These are phyloP conservation scores for Thielaviopsis ethacetica DNA, from an alignment of 2,329 filamentous ascomycete species.

Conservation along the genomic window DNA sequence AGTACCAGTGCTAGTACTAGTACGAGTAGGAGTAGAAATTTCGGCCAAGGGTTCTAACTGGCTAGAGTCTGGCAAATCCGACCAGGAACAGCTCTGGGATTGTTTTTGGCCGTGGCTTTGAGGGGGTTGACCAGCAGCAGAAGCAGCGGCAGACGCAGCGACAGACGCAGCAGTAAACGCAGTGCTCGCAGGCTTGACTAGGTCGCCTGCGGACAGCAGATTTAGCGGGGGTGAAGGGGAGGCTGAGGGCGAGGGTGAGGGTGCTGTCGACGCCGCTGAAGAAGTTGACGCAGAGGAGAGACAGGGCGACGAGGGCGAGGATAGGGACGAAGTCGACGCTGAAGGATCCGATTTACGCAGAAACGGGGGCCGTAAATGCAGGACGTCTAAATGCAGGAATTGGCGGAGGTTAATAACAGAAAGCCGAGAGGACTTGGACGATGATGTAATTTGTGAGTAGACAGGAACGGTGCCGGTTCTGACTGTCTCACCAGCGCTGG, in stretches of 20 bases:
- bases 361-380: slow-evolving; percentile 5
- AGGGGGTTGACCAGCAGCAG: neutral
- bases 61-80: neutral
- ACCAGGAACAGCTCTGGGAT: neutral
- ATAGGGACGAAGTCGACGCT: slow-evolving; percentile 1
- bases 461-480: neutral
- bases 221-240: neutral
- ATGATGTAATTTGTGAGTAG: neutral
- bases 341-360: slow-evolving; percentile 7
- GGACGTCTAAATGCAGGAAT: slow-evolving; percentile 7
- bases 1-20: too few species aligned
- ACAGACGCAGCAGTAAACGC: slow-evolving; percentile 1
- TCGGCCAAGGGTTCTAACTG: neutral
- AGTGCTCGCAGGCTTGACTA: neutral
- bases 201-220: slow-evolving; percentile 1
- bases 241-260: slow-evolving; percentile 2
- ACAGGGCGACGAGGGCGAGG: slow-evolving; percentile 8
- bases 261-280: neutral
- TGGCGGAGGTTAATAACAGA: slow-evolving; percentile 9
- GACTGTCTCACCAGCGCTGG: neutral
- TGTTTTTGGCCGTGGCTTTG: neutral
- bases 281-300: slow-evolving; percentile 5
- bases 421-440: slow-evolving; percentile 1
- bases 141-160: too few species aligned
- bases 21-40: neutral